These are phyloP conservation scores for Populus tomentosa DNA, from an alignment of 441 rosid species.

Conservation along the genomic window DNA sequence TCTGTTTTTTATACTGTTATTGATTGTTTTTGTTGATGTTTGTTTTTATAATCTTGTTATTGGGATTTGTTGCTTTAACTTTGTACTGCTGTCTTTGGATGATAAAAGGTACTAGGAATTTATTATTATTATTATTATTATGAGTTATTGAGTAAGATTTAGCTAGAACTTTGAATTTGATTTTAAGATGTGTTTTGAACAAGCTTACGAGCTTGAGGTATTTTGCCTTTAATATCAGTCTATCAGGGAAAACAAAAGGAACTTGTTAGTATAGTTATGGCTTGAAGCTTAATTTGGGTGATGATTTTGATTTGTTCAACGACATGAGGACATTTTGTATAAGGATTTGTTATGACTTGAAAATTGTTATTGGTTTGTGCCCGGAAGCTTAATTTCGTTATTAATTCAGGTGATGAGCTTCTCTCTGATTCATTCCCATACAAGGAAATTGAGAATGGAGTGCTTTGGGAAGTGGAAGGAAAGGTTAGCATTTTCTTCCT, in stretches of 20 bases:
- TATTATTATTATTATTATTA: no score
- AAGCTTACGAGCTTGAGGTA: background rate
- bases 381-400: background rate
- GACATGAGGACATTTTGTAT: background rate
- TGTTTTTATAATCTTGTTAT: background rate
- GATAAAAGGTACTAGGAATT: background rate
- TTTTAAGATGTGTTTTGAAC: background rate
- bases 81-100: background rate
- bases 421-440: conserved; percentile 81
- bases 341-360: background rate
- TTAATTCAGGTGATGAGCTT: conserved; percentile 74
- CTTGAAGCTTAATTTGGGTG: background rate
- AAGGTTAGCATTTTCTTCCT: conserved; percentile 36
- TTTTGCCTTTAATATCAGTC: background rate
- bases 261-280: background rate
- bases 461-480: conserved; percentile 85
- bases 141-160: background rate
- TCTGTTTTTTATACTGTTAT: background rate
- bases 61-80: background rate
- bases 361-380: background rate
- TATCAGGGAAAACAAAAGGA: background rate
- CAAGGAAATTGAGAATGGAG: conserved; percentile 65
- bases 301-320: background rate
- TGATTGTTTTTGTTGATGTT: background rate
- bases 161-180: background rate